Base-by-base conservation (phyloP, 225 moss, liverwort and hornwort genomes). In the Bryum argenteum region DNA sequence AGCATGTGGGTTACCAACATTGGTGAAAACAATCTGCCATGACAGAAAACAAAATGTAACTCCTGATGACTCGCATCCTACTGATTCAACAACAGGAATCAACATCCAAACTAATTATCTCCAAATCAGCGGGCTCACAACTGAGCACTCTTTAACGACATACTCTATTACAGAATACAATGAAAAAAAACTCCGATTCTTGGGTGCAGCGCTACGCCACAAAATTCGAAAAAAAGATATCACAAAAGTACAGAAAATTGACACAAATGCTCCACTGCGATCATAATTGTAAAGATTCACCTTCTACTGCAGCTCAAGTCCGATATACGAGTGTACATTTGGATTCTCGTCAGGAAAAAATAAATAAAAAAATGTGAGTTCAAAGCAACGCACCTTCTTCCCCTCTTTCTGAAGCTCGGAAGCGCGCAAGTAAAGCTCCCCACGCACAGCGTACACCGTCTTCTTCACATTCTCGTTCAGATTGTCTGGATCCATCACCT, bases 1-100 rank as follows among this genome's bases (percentile, higher is more conserved):
- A 43, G 95, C 95, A 63, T 95, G 95, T 11, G 95, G 95, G 44
- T 95, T 95, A 72, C 95, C 95, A 39, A 95, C 95, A 84, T 95
- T 95, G 13, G 95, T 95, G 79, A 95, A 95, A 59, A 88, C 77
- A 54, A 95, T 95, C 95, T 95, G 88, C 40, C 54, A 66, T 38
- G n/a, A 33, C 11, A 37, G 12, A 20, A 18, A 55, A 40, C 0
- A 9, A 74, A 19, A 37, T 24, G 24, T 24, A 12, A 54, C 13
- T 54, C 54, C 39, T 61, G 0, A 70, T 2, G 26, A 19, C 2
- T 8, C 9, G 14, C 28, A 50, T 11, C 8, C 61, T 39, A 2
- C 22, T 0, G 8, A 11, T 71, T n/a, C 9, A 3, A 54, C 2
- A 43, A 64, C 55, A 4, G 3, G 4, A 51, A 71, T 21, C 52